phyloP scores from a whole-genome alignment of 345 rosid genomes.

The Eucalyptus paniculata region DNA sequence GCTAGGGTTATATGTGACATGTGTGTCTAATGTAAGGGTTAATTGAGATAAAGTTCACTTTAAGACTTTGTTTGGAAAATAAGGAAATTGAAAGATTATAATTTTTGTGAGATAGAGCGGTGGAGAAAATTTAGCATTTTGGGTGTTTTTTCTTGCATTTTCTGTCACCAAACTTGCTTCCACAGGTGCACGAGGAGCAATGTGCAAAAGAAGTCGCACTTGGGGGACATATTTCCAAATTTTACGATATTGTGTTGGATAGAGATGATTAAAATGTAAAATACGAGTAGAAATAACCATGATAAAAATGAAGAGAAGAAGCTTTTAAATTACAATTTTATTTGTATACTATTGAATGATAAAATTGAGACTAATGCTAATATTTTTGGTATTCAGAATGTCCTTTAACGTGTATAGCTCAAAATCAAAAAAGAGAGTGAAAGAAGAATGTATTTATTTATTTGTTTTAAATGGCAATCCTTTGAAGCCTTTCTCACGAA shows the following conservation, averaged over 20 bases:
- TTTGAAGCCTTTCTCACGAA: background rate
- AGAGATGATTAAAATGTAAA: background rate
- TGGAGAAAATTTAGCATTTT: background rate
- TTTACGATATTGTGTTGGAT: background rate
- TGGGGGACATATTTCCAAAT: background rate
- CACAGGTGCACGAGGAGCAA: background rate
- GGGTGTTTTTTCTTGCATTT: background rate
- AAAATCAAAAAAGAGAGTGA: background rate
- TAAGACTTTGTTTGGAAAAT: background rate
- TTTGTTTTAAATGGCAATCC: background rate
- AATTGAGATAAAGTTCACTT: background rate
- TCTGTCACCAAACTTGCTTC: background rate
- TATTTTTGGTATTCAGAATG: background rate
- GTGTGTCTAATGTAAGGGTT: background rate
- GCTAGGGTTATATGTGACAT: background rate
- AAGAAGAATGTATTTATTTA: background rate
- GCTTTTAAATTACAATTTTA: background rate
- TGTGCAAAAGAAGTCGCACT: background rate
- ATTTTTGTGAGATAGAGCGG: background rate
- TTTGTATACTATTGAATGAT: background rate
- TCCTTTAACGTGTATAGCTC: background rate
- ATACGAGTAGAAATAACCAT: background rate
- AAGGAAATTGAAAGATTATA: background rate
- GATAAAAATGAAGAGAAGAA: background rate
- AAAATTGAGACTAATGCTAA: background rate